Percentiles rank a stretch among this genome's conserved stretches.
phyloP scores from a whole-genome alignment of 257 asterid species.

The Nicotiana noctiflora region DNA sequence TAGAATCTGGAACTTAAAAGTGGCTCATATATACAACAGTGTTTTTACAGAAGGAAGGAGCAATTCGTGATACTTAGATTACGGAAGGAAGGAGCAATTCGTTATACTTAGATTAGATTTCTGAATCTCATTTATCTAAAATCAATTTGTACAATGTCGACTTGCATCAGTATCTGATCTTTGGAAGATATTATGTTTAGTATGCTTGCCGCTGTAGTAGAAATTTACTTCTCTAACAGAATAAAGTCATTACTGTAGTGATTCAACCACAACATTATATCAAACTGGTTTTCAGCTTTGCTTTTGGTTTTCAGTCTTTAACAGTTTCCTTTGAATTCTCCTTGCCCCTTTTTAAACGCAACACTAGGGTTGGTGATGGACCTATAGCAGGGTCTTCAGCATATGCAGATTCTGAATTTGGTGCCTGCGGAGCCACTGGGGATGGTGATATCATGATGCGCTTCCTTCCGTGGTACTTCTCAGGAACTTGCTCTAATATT shows the following conservation, averaged over 20 bases:
- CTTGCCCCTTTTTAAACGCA: background rate
- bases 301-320: background rate
- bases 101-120: background rate
- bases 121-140: background rate
- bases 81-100: background rate
- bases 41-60: background rate
- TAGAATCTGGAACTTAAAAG: background rate
- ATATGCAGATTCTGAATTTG: constrained; percentile 81
- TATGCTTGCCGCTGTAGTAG: background rate
- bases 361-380: constrained; percentile 85
- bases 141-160: background rate
- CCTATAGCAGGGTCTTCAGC: constrained; percentile 96
- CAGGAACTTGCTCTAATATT: background rate
- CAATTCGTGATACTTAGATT: background rate
- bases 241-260: background rate
- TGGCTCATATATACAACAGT: background rate
- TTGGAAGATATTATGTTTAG: background rate
- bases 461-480: constrained; percentile 81
- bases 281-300: background rate
- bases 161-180: background rate
- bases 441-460: constrained; percentile 99
- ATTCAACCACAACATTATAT: background rate
- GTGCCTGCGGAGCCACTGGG: constrained; percentile 98
- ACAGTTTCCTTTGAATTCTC: background rate
- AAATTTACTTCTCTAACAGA: background rate